Evolutionary conservation across 495 filamentous ascomycete species (phyloP), one percentile per base, ranked within the genome.

Genomic region (Penicillium paradoxum): DNA sequence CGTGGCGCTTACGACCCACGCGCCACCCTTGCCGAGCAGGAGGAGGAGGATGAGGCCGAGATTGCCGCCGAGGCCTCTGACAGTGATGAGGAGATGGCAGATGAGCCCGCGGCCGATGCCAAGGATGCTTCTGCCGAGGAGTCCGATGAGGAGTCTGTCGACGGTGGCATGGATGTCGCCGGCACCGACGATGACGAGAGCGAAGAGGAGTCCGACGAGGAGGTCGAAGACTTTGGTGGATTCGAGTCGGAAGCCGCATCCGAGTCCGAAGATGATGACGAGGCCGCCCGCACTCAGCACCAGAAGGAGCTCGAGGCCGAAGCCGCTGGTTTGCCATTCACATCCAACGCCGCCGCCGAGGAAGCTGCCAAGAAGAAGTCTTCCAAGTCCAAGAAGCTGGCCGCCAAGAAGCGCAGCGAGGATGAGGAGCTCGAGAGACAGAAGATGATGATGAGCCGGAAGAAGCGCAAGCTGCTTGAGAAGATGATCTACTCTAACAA

Each of bases 281-380:
- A 78, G 55, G 66, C 70, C 14, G 73, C 73, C 34, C 65, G 70
- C 24, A 69, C 70, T 41, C 85, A 84, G 54, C 80, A 89, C 65
- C 93, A 97, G 71, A 83, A 79, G 46, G 93, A 98, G 70, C 78
- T 97, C 13, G 91, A 96, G 70, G 92, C 95, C 30, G 92, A 97
- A 70, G 83, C 92, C 21, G 73, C 76, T 9, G 84, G 84, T 56
- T 68, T 77, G 43, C 71, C 74, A 0, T 76, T 80, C 64, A 69
- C 78, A 7, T 61, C 68, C 7, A 50, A 40, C 39, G 57, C 66
- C 13, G 68, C 66, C 21, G 38, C 58, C 6, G 73, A 78, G 62
- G 59, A 64, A 39, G 59, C 64, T 45, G 50, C 79, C 48, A 81
- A 77, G 69, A 78, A 78, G 58, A 87, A 83, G 53, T 82, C 80